These are phyloP conservation scores for Verbascum thapsus DNA, from an alignment of 257 asterid genomes.

Conservation along the genomic window DNA sequence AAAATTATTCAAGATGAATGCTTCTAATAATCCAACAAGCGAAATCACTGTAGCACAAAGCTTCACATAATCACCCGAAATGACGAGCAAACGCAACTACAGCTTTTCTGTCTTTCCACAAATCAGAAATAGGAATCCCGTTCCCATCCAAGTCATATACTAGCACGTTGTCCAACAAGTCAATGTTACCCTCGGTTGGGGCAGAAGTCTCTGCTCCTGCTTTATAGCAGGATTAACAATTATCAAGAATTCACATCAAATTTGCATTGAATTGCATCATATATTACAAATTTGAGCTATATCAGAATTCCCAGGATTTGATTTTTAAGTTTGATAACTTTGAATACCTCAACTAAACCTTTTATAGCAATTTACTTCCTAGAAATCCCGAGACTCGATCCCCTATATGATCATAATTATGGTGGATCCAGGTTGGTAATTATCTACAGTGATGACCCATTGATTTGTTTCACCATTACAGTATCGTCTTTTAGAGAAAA, in stretches of 20 bases:
- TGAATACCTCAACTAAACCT: conserved; percentile 17
- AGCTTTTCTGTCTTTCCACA: conserved; percentile 96
- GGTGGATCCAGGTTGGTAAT: too few species aligned
- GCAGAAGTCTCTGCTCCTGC: conserved; percentile 53
- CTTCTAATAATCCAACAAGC: background rate
- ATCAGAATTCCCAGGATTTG: background rate
- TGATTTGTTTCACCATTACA: too few species aligned
- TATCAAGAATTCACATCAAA: conserved; percentile 19
- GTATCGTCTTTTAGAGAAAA: too few species aligned
- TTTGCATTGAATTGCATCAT: background rate
- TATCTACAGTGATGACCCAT: too few species aligned
- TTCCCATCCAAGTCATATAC: conserved; percentile 73
- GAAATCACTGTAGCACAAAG: conserved; percentile 13
- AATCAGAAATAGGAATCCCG: conserved; percentile 63
- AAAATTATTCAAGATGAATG: conserved; percentile 5
- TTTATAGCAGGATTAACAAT: conserved; percentile 20
- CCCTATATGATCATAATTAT: too few species aligned
- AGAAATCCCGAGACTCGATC: too few species aligned
- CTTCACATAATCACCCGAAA: conserved; percentile 64
- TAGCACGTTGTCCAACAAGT: conserved; percentile 55
- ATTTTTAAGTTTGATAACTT: background rate
- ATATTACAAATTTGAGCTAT: background rate
- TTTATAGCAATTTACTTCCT: background rate
- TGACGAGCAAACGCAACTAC: conserved; percentile 98
- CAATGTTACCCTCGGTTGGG: conserved; percentile 41